phyloP scores from a whole-genome alignment of 1,284 basidiomycete species.

The Thelephora terrestris region DNA sequence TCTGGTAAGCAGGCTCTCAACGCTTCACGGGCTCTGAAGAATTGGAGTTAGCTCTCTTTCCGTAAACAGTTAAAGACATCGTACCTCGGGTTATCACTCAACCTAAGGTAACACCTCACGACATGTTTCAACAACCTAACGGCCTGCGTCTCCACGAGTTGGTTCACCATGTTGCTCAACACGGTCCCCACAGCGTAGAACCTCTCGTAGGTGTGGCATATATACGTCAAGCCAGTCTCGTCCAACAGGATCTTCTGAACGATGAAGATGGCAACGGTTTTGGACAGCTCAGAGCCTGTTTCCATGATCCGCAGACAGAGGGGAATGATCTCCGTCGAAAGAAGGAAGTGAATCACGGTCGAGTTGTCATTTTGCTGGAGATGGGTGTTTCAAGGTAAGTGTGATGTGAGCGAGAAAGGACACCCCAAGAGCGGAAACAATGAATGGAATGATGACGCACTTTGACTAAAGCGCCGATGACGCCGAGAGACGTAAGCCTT shows the following conservation, averaged over 20 bases:
- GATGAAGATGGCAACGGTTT: conserved; percentile 99
- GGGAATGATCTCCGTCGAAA: conserved; percentile 99
- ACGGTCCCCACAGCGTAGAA: conserved; percentile 99
- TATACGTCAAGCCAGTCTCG: conserved; percentile 96
- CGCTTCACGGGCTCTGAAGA: conserved; percentile 83
- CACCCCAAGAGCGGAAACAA: not conserved
- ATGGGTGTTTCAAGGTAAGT: not conserved
- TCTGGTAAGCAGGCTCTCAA: conserved; percentile 95
- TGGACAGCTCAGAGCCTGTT: conserved; percentile 97
- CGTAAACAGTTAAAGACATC: conserved; percentile 17
- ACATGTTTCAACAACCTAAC: conserved; percentile 97
- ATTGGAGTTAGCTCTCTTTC: conserved; percentile 2
- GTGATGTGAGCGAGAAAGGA: not conserved
- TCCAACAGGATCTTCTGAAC: conserved; percentile 99
- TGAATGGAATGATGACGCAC: conserved; percentile 24
- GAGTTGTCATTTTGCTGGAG: conserved; percentile 95
- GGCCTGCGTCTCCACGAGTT: conserved; percentile 94
- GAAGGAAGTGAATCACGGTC: conserved; percentile 96
- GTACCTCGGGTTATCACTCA: conserved; percentile 93
- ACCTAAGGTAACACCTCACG: conserved; percentile 90
- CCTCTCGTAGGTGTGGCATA: conserved; percentile 98
- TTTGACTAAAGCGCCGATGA: conserved; percentile 98
- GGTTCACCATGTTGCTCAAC: conserved; percentile 96
- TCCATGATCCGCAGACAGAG: conserved; percentile 99
- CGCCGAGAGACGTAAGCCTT: conserved; percentile 92